Base-by-base conservation (phyloP, 345 rosid genomes). In the Capsella bursapastoris region DNA sequence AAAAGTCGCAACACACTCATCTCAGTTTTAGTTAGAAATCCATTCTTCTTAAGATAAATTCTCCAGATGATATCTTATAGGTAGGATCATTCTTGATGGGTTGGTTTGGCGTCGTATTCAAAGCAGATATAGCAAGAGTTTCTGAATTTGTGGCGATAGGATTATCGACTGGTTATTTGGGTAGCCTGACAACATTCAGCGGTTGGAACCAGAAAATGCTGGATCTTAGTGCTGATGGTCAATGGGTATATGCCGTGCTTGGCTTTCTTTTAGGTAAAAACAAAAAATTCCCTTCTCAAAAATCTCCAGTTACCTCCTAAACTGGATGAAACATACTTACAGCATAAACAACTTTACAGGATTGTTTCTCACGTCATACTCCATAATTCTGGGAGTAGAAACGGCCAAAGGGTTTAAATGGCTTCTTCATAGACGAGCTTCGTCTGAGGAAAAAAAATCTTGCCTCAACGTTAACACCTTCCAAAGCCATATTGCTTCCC, bases 61-160 rank as follows among this genome's bases (percentile, higher is more conserved):
- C 11, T 43, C 8, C 14, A 50, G 7, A 47, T 62, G 67, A 12
- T 66, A 57, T 55, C n/a, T 73, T 62, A 8, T 31, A 89, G 97
- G 87, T 95, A 25, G 99, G 99, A 45, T 95, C 97, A 44, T 95
- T 95, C 86, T 78, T 95, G 84, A 95, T 95, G 99, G 99, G 97
- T 12, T 92, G 97, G 99, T 83, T 71, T 69, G 99, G 99, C 48
- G 84, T 92, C 59, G 90, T 92, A 25, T 95, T 87, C 83, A 92
- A 89, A 87, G 79, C 62, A 72, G 83, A 89, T 77, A 87, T 92
- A 81, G 80, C 85, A 5, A 72, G 58, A 9, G 78, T 90, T 35
- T 95, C 97, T 12, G 84, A 85, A 57, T 76, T 83, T 82, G 85
- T 92, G 57, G 96, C 87, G 12, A 85, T 92, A 34, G 99, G 97